Evolutionary conservation across 2,329 filamentous ascomycete genomes (phyloP).

Genomic region (Chaetoscypha palmicola): DNA sequence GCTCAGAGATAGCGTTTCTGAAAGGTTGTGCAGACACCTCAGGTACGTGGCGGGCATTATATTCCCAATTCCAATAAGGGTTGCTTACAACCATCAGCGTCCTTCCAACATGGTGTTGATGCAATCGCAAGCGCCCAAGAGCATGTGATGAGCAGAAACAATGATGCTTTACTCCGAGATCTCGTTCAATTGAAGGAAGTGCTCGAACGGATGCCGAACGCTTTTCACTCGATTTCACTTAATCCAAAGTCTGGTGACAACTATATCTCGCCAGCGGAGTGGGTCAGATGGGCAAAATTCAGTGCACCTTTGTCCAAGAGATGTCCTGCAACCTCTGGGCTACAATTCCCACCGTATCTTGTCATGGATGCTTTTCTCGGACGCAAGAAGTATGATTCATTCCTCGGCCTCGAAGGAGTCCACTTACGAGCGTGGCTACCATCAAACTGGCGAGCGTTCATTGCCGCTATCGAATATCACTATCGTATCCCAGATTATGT

Average conservation of each 20-base stretch:
- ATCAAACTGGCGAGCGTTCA: conserved; percentile 47
- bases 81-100: conserved; percentile 29
- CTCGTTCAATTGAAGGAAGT: conserved; percentile 47
- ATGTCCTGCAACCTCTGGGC: conserved; percentile 43
- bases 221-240: conserved; percentile 47
- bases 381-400: conserved; percentile 43
- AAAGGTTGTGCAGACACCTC: conserved; percentile 32
- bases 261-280: conserved; percentile 41
- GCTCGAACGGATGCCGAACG: conserved; percentile 45
- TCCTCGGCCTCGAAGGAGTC: conserved; percentile 44
- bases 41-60: conserved; percentile 23
- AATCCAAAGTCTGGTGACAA: conserved; percentile 47
- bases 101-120: conserved; percentile 44
- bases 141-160: conserved; percentile 45
- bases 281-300: conserved; percentile 44
- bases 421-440: conserved; percentile 48
- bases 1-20: conserved; percentile 44
- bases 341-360: conserved; percentile 46
- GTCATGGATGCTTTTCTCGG: conserved; percentile 50
- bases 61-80: background rate
- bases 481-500: conserved; percentile 49
- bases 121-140: conserved; percentile 48
- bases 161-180: conserved; percentile 43
- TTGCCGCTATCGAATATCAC: conserved; percentile 47
- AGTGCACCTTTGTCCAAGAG: conserved; percentile 43